phyloP scores from a whole-genome alignment of 164 flowering plant species.

The Euptelea pleiosperma region DNA sequence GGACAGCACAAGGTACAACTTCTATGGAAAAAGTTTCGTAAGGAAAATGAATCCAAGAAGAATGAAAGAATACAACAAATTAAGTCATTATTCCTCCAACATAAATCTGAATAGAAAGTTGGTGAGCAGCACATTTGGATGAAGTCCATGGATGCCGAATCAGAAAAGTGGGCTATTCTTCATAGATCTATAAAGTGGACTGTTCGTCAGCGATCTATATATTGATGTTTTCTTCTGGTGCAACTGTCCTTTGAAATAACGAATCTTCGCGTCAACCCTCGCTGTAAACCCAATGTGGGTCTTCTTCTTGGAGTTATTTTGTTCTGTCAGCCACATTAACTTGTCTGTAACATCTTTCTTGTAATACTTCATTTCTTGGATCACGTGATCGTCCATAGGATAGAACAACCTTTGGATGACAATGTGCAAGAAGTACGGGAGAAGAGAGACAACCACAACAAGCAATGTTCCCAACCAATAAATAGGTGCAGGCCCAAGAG shows the following conservation, averaged over 20 bases:
- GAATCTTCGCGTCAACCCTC: constrained; percentile 55
- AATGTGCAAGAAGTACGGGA: constrained; percentile 48
- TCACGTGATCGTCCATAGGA: constrained; percentile 63
- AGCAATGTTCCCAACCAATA: constrained; percentile 49
- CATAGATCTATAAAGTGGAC: constrained; percentile 19
- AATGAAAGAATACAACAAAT: too few species aligned
- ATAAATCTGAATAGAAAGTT: too few species aligned
- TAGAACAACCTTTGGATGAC: constrained; percentile 37
- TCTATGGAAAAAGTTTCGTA: too few species aligned
- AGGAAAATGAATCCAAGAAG: too few species aligned
- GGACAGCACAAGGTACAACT: too few species aligned
- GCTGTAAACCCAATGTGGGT: constrained; percentile 58
- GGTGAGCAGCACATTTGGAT: too few species aligned
- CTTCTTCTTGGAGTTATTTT: constrained; percentile 31
- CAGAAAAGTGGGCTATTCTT: too few species aligned
- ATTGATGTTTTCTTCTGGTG: constrained; percentile 24
- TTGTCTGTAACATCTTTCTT: constrained; percentile 39
- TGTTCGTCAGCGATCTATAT: constrained; percentile 23
- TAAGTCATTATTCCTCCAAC: too few species aligned
- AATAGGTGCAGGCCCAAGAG: constrained; percentile 39
- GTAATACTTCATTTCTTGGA: constrained; percentile 56
- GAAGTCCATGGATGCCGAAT: too few species aligned
- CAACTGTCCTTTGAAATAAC: constrained; percentile 28
- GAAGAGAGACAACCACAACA: constrained; percentile 30
- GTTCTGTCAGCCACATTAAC: constrained; percentile 55